Percentiles rank a stretch among this genome's conserved stretches.
Conservation (phyloP, 768 basidiomycete genomes). For the Suillus decipiens region DNA sequence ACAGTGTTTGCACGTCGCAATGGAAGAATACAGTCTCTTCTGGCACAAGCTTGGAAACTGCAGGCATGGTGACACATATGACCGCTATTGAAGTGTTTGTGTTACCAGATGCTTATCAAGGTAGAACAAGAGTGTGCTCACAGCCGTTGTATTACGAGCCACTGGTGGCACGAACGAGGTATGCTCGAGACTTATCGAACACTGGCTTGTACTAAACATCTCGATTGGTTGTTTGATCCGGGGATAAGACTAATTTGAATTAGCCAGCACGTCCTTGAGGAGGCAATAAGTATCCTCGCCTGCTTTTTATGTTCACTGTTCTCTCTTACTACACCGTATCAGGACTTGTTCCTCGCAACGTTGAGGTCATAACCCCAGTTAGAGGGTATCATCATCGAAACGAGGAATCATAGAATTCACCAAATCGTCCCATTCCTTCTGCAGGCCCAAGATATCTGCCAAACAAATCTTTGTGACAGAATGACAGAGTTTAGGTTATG, state of each 20-base stretch:
- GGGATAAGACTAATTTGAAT: not conserved
- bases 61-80: constrained; percentile 19
- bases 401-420: not conserved
- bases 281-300: not conserved
- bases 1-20: constrained; percentile 74
- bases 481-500: not conserved
- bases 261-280: not conserved
- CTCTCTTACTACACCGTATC: not conserved
- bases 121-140: not conserved
- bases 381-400: too few species aligned
- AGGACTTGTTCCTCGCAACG: not conserved
- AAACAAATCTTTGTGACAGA: not conserved
- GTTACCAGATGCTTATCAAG: not conserved
- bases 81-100: too few species aligned
- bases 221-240: not conserved
- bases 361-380: not conserved
- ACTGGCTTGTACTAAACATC: not conserved
- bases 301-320: not conserved
- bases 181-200: not conserved
- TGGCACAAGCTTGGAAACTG: constrained; percentile 41
- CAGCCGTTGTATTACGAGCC: not conserved
- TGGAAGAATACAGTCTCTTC: constrained; percentile 63
- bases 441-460: not conserved
- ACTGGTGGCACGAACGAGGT: not conserved
- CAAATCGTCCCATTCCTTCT: not conserved